Evolutionary conservation across 768 basidiomycete species (phyloP).

Genomic region (Pisolithus microcarpus): DNA sequence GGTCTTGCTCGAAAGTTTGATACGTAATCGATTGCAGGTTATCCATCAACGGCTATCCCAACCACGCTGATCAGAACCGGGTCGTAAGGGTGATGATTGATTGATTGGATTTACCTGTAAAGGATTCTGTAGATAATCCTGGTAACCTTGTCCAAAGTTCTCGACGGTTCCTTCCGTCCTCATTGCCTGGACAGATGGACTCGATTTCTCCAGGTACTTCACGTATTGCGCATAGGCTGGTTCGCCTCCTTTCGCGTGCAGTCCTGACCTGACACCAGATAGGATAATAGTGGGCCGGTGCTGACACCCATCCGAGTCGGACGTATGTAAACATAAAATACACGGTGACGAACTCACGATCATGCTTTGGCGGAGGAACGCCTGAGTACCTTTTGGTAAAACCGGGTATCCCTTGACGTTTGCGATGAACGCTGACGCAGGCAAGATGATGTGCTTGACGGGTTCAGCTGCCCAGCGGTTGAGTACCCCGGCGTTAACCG

Average conservation of each 20-base stretch:
- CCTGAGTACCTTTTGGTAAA: slow-evolving; percentile 86
- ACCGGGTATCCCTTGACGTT: slow-evolving; percentile 97
- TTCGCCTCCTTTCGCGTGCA: slow-evolving; percentile 79
- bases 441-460: slow-evolving; percentile 81
- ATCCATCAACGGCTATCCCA: slow-evolving; percentile 84
- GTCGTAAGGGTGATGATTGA: not conserved
- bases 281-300: slow-evolving; percentile 83
- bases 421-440: slow-evolving; percentile 86
- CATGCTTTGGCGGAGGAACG: slow-evolving; percentile 85
- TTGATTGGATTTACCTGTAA: slow-evolving; percentile 54
- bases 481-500: slow-evolving; percentile 66
- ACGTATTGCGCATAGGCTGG: slow-evolving; percentile 87
- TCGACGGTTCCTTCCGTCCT: slow-evolving; percentile 72
- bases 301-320: slow-evolving; percentile 35
- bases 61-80: slow-evolving; percentile 7
- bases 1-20: slow-evolving; percentile 96
- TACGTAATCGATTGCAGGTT: slow-evolving; percentile 94
- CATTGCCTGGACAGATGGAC: slow-evolving; percentile 55
- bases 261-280: slow-evolving; percentile 51
- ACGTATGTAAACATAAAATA: slow-evolving; percentile 10
- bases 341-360: slow-evolving; percentile 44
- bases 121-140: slow-evolving; percentile 92
- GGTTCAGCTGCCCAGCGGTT: slow-evolving; percentile 92
- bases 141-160: slow-evolving; percentile 86
- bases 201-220: slow-evolving; percentile 74